phyloP scores from a whole-genome alignment of 768 basidiomycete genomes.

The Gloeostereum incarnatum region DNA sequence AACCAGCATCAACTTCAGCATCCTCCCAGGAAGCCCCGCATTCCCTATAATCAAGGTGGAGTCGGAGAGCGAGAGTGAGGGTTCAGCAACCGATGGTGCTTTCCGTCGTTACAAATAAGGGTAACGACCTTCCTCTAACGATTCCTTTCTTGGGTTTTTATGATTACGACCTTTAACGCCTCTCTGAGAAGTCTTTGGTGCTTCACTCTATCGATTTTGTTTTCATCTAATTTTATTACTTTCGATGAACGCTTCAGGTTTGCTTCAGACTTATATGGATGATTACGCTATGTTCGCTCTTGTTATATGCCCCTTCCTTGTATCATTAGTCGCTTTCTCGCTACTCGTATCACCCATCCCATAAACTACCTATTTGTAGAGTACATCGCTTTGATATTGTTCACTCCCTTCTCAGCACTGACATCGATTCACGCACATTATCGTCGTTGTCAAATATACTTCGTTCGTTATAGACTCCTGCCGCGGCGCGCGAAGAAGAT shows the following conservation, averaged over 20 bases:
- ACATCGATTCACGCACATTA: no score
- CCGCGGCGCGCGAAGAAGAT: no score
- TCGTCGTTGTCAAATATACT: no score
- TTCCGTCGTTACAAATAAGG: slow-evolving; percentile 1
- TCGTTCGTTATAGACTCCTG: no score
- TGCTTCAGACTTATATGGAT: no score
- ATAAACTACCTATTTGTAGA: no score
- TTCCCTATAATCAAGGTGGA: slow-evolving; percentile 56
- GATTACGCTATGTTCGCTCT: no score
- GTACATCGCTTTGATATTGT: no score
- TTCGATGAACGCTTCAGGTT: slow-evolving; percentile 2
- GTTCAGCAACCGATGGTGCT: slow-evolving; percentile 31
- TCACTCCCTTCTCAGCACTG: no score
- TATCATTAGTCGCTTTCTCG: no score
- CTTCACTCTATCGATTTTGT: not conserved
- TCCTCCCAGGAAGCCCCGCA: slow-evolving; percentile 61
- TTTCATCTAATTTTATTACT: slow-evolving; percentile 1
- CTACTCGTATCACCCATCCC: no score
- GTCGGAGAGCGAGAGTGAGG: slow-evolving; percentile 66
- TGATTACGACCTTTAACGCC: slow-evolving; percentile 25
- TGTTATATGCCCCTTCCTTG: no score
- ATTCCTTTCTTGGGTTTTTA: slow-evolving; percentile 10
- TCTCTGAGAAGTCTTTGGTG: slow-evolving; percentile 7
- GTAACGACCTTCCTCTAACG: not conserved
- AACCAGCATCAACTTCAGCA: slow-evolving; percentile 76